Conservation (phyloP, 2,329 filamentous ascomycete genomes). For the Talaromyces sp. region DNA sequence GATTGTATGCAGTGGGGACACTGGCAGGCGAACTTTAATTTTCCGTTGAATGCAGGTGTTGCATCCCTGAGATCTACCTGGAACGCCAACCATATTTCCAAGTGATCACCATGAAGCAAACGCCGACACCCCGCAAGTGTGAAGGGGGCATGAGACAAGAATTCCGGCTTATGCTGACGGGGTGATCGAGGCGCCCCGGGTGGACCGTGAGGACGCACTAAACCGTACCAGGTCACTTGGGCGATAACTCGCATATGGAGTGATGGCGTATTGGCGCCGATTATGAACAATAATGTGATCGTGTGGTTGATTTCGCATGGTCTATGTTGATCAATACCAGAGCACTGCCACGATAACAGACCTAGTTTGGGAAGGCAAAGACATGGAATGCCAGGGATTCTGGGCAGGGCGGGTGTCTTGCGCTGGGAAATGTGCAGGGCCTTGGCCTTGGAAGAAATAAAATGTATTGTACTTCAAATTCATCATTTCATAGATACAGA, state of each 20-base stretch:
- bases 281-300: background rate
- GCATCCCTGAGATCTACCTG: slow-evolving; percentile 4
- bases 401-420: too few relatives aligned
- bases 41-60: slow-evolving; percentile 3
- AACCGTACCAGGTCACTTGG: background rate
- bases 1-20: too few relatives aligned
- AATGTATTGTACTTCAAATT: too few relatives aligned
- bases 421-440: too few relatives aligned
- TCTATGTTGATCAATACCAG: background rate
- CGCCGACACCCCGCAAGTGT: too few relatives aligned
- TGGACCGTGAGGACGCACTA: background rate
- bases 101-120: background rate
- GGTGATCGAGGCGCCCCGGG: background rate
- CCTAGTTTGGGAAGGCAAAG: too few relatives aligned
- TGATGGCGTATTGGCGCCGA: background rate
- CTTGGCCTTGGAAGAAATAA: background rate
- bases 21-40: background rate
- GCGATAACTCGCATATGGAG: background rate
- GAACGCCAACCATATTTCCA: slow-evolving; percentile 2
- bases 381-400: too few relatives aligned
- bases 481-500: too few relatives aligned
- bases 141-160: background rate
- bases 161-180: background rate
- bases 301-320: background rate
- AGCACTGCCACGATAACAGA: background rate